Evolutionary conservation across 2,329 filamentous ascomycete species (phyloP).

Genomic region (Davidsoniella neocaledoniae): DNA sequence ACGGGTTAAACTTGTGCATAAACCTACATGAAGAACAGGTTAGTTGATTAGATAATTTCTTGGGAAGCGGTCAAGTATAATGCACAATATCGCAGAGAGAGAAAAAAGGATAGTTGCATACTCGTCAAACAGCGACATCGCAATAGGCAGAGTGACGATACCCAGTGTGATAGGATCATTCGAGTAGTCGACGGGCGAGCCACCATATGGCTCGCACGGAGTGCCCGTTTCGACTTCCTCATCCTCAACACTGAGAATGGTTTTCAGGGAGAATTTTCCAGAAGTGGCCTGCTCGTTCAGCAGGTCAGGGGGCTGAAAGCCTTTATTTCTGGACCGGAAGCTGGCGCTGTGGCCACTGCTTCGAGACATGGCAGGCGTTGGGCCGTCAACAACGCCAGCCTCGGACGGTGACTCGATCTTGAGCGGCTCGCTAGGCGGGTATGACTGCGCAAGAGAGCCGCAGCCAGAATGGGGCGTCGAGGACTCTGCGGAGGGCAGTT

Average conservation of each 20-base stretch:
- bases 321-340: constrained; percentile 13
- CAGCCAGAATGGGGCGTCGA: neutral
- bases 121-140: constrained; percentile 6
- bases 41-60: neutral
- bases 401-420: constrained; percentile 7
- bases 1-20: constrained; percentile 23
- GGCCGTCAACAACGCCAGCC: neutral
- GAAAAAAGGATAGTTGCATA: neutral
- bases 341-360: constrained; percentile 8
- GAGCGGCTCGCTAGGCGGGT: neutral
- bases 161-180: constrained; percentile 4
- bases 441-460: neutral
- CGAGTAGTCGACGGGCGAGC: neutral
- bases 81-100: neutral
- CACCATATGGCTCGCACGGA: neutral
- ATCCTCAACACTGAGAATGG: constrained; percentile 17
- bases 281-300: constrained; percentile 20
- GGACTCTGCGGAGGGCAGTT: neutral
- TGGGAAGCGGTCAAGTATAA: neutral
- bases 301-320: constrained; percentile 20
- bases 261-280: constrained; percentile 21
- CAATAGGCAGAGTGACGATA: neutral
- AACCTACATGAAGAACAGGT: constrained; percentile 17
- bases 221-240: neutral
- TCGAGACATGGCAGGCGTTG: neutral